Evolutionary conservation across 2,329 filamentous ascomycete genomes (phyloP), one percentile per base, ranked within the genome.

Genomic region (Didymella exigua): DNA sequence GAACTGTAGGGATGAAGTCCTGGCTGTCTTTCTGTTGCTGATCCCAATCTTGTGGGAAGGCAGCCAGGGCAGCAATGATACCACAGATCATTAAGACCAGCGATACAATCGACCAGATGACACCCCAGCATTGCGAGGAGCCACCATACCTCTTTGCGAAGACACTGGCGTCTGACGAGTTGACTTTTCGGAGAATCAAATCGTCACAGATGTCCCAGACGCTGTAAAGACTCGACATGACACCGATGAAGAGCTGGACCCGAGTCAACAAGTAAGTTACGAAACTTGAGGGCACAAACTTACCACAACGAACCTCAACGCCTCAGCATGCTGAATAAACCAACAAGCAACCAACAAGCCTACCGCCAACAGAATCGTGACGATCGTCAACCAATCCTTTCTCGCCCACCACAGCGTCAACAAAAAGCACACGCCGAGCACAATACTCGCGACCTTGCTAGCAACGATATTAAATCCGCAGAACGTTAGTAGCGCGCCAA

Each of bases 161-260:
- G 26, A 91, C 88, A 62, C 87, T 90, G 5, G 89, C 89, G 69
- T 93, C 89, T 4, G 89, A 91, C 19, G 82, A 86, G 73, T 93
- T 92, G 46, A 93, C 88, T 76, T 92, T 93, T 54, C 89, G 83
- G 4, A 92, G 77, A 62, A 93, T 91, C 27, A 93, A 79, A 63
- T 93, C 89, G 68, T 93, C 89, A 74, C 89, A 92, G 63, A 93
- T 93, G 78, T 93, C 89, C 89, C 89, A 93, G 5, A 90, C 89
- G 61, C 87, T 90, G 74, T 93, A 93, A 1, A 93, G 81, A 2
- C 86, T 87, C 6, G 86, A 89, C 89, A 93, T 92, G 64, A 92
- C 89, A 36, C 89, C 89, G 58, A 93, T 91, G 67, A 93, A 93
- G 24, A 93, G 81, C 78, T 85, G 19, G 56, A 16, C 0, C 5